Evolutionary conservation across 495 filamentous ascomycete species (phyloP), one percentile per base, ranked within the genome.

Genomic region (Penicillium ucsense): DNA sequence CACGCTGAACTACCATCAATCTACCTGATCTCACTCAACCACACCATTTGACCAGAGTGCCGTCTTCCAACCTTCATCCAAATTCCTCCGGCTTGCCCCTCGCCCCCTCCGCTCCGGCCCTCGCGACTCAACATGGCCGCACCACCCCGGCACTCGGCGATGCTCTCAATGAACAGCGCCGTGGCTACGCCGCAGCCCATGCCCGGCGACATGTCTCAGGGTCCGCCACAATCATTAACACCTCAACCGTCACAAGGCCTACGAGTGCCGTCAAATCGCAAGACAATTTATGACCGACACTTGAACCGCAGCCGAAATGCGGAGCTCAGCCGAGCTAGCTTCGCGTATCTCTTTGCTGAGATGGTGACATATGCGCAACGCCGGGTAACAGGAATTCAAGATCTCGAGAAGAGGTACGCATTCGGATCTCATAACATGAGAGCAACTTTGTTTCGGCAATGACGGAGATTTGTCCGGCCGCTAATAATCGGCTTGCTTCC

Each of bases 241-340:
- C 45, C 63, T 53, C 62, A 69, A 50, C 54, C 63, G 28, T 63
- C 72, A 38, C 64, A 80, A 6, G 88, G 85, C n/a, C 85, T 98
- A 42, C 85, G 89, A 50, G 88, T 94, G 56, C 89, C 92, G n/a
- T 85, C 86, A 29, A 92, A 84, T 61, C 87, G 87, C 68, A 96
- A 96, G 68, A 95, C 89, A 42, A 96, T 99, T 68, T 99, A 97
- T 68, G 88, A 97, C 76, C 80, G 94, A 46, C 87, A 94, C 50
- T 74, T 97, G 40, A 94, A 94, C 64, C 85, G 92, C 45, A 86
- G 80, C 59, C 85, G 85, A 59, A 86, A 83, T 51, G 75, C 86
- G 30, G 89, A 97, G 71, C 77, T 92, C 49, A 94, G 88, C 65
- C 84, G 92, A 46, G 82, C 94, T 0, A 87, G 85, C 64, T 96